Conservation (phyloP, 495 filamentous ascomycete genomes). For the Copromyces sp. region DNA sequence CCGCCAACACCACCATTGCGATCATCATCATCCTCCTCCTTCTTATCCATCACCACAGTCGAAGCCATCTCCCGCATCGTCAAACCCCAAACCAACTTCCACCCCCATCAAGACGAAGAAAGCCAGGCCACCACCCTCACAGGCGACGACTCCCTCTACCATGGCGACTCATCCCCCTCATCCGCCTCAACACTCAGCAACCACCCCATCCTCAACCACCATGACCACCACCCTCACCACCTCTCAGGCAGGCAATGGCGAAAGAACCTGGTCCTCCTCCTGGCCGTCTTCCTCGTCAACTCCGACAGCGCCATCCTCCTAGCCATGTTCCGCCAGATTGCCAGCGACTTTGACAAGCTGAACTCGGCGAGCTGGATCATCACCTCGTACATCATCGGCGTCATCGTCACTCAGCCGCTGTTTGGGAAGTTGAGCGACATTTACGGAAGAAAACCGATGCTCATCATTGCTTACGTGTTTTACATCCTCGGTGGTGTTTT, state of each 20-base stretch:
- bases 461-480: conserved; percentile 2
- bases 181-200: not conserved
- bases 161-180: not conserved
- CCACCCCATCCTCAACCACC: not conserved
- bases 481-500: conserved; percentile 4
- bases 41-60: not conserved
- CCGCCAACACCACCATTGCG: not conserved
- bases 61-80: not conserved
- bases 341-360: conserved; percentile 9
- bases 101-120: not conserved
- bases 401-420: conserved; percentile 8
- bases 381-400: conserved; percentile 8
- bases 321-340: conserved; percentile 12
- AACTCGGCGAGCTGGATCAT: conserved; percentile 12
- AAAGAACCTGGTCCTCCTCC: conserved; percentile 9
- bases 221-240: not conserved
- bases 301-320: conserved; percentile 12
- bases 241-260: conserved; percentile 3
- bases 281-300: conserved; percentile 14
- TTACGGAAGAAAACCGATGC: conserved; percentile 11
- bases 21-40: not conserved
- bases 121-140: not conserved
- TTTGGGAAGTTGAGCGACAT: conserved; percentile 12
- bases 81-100: not conserved
- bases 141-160: not conserved